These are phyloP conservation scores for Meyerozyma smithsonii DNA, from an alignment of 1,139 yeast species.

Conservation along the genomic window DNA sequence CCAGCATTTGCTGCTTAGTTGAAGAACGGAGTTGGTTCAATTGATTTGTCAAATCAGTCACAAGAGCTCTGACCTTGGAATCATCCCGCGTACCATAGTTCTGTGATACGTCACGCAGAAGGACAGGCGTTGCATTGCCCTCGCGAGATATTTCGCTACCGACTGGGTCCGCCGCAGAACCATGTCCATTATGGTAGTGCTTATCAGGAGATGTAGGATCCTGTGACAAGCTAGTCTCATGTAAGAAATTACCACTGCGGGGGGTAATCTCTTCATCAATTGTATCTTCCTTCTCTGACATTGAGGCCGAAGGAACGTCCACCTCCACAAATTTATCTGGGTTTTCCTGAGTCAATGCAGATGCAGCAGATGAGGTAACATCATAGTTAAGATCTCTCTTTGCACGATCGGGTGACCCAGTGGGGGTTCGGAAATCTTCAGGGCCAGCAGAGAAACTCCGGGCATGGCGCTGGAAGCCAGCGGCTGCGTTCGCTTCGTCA, in stretches of 20 bases:
- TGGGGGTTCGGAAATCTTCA: constrained; percentile 42
- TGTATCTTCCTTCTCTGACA: constrained; percentile 17
- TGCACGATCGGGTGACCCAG: constrained; percentile 29
- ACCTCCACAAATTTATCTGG: constrained; percentile 27
- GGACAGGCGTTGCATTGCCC: neutral
- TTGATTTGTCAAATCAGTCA: constrained; percentile 44
- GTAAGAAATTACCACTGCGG: constrained; percentile 1
- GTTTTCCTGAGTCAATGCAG: constrained; percentile 4
- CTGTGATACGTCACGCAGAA: neutral
- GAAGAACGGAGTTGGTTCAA: constrained; percentile 40
- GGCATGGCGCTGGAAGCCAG: constrained; percentile 30
- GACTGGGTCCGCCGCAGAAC: neutral
- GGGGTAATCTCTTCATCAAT: constrained; percentile 12
- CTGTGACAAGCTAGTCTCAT: neutral
- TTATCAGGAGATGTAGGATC: neutral
- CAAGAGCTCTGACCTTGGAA: constrained; percentile 28
- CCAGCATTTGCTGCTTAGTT: constrained; percentile 47
- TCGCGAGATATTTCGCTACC: constrained; percentile 8
- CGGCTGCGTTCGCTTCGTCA: constrained; percentile 10
- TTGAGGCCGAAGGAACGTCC: constrained; percentile 21
- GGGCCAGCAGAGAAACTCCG: constrained; percentile 38
- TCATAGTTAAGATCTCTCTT: constrained; percentile 4
- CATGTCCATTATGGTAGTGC: neutral
- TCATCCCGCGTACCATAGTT: constrained; percentile 13
- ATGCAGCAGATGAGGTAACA: constrained; percentile 7